Percentiles rank a stretch among this genome's conserved stretches.
Conservation (phyloP, 805 yeast species). For the Saturnispora galanensis region DNA sequence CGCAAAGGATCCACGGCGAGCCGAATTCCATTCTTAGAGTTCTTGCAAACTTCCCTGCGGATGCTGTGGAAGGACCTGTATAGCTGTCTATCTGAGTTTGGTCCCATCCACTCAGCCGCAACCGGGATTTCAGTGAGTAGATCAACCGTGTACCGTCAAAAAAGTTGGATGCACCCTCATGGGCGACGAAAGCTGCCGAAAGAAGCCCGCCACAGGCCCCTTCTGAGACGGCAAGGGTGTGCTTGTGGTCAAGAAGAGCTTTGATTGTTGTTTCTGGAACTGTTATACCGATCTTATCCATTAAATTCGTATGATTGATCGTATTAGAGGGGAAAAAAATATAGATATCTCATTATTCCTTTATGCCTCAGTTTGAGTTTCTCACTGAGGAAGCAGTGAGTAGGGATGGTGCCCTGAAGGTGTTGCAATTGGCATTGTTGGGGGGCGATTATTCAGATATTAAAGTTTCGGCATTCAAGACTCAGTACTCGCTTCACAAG, state of each 20-base stretch:
- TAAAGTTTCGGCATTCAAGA: slow-evolving; percentile 36
- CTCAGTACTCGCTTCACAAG: slow-evolving; percentile 36
- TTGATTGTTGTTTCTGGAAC: slow-evolving; percentile 4
- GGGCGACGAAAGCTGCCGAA: slow-evolving; percentile 69
- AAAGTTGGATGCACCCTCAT: slow-evolving; percentile 78
- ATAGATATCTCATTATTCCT: neutral
- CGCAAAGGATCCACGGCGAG: slow-evolving; percentile 71
- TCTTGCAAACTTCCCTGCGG: slow-evolving; percentile 67
- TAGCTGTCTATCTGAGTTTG: slow-evolving; percentile 57
- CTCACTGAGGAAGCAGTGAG: neutral
- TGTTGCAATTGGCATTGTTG: slow-evolving; percentile 27
- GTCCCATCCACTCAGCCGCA: slow-evolving; percentile 73
- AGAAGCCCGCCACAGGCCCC: slow-evolving; percentile 87
- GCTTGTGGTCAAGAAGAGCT: slow-evolving; percentile 25
- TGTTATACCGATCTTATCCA: neutral
- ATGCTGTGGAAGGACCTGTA: slow-evolving; percentile 75
- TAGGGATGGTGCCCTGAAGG: neutral
- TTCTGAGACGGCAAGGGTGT: slow-evolving; percentile 73
- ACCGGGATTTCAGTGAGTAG: slow-evolving; percentile 64
- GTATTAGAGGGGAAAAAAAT: neutral
- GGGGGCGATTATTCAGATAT: slow-evolving; percentile 42
- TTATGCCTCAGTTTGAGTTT: neutral
- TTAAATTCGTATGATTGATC: neutral
- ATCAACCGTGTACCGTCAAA: slow-evolving; percentile 79
- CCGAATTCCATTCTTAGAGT: slow-evolving; percentile 74